phyloP scores from a whole-genome alignment of 345 rosid genomes.

The Hibiscus tridactylites region DNA sequence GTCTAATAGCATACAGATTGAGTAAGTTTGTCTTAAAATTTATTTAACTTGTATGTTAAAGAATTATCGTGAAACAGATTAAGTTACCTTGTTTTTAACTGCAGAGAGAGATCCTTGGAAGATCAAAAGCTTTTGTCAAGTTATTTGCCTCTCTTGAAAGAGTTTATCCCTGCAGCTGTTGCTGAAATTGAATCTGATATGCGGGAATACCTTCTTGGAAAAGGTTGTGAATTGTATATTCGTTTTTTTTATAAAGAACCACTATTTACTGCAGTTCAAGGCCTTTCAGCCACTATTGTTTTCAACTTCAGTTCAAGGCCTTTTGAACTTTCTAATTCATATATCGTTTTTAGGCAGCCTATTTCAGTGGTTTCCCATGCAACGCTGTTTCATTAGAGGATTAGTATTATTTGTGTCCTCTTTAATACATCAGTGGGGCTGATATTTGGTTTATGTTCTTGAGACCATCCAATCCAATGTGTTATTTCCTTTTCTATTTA shows the following conservation, averaged over 20 bases:
- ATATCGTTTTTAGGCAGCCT: background rate
- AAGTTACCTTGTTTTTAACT: constrained; percentile 7
- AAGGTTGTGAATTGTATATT: constrained; percentile 23
- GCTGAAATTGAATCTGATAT: constrained; percentile 62
- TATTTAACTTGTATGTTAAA: background rate
- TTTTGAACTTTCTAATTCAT: background rate
- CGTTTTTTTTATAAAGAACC: constrained; percentile 1
- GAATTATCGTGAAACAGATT: background rate
- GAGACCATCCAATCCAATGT: background rate
- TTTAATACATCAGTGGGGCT: background rate
- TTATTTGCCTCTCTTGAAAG: constrained; percentile 74
- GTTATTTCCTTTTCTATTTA: background rate
- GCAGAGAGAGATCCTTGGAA: constrained; percentile 54
- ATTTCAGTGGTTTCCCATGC: background rate
- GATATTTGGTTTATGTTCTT: background rate
- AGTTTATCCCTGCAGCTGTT: constrained; percentile 70
- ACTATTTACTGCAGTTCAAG: background rate
- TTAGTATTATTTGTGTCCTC: background rate
- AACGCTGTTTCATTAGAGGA: background rate
- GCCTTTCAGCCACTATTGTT: background rate
- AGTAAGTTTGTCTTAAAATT: constrained; percentile 41
- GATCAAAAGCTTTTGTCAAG: constrained; percentile 57
- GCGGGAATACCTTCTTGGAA: constrained; percentile 17
- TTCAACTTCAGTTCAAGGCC: background rate
- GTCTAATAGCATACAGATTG: constrained; percentile 14